Evolutionary conservation across 2,329 filamentous ascomycete genomes (phyloP).

Genomic region (Fusarium sp.): DNA sequence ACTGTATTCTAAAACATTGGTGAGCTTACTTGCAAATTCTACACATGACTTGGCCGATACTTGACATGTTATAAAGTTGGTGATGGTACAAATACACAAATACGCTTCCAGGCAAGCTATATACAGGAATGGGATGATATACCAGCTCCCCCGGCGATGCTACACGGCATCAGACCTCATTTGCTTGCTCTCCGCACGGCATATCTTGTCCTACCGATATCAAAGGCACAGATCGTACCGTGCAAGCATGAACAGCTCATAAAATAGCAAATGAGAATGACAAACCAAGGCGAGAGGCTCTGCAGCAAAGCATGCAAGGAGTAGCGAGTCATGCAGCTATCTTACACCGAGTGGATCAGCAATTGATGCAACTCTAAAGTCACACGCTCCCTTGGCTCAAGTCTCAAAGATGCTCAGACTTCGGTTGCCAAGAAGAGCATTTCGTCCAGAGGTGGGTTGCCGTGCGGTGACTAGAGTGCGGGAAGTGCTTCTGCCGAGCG

Average conservation of each 20-base stretch:
- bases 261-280: neutral
- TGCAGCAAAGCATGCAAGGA: slow-evolving; percentile 4
- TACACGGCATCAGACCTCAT: too few species aligned
- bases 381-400: neutral
- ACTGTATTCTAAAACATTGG: neutral
- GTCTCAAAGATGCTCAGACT: neutral
- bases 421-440: slow-evolving; percentile 19
- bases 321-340: neutral
- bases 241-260: neutral
- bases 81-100: too few species aligned
- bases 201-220: neutral
- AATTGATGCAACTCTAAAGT: slow-evolving; percentile 2
- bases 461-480: slow-evolving; percentile 8
- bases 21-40: neutral
- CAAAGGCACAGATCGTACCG: neutral
- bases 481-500: slow-evolving; percentile 25
- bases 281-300: slow-evolving; percentile 8
- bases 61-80: neutral
- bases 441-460: neutral
- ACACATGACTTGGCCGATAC: neutral
- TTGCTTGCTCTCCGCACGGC: too few species aligned
- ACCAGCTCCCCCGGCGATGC: neutral
- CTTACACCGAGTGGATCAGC: slow-evolving; percentile 8
- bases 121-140: neutral
- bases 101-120: too few species aligned